phyloP scores from a whole-genome alignment of 73 alveolate species.

The Diophrys sp. region DNA sequence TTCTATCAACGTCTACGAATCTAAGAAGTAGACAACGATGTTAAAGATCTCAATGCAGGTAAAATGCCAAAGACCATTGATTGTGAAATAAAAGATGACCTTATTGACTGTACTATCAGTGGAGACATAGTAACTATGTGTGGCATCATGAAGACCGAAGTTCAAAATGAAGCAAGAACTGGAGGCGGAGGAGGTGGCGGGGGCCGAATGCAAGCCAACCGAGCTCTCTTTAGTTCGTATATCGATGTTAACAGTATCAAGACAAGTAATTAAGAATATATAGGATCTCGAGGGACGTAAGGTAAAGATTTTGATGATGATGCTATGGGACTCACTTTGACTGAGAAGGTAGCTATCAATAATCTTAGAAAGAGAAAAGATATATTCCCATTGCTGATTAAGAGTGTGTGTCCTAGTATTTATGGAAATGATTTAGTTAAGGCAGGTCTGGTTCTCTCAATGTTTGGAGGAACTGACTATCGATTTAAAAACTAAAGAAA shows the following conservation, averaged over 20 bases:
- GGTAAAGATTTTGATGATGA: no score
- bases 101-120: slow-evolving; percentile 68
- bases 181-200: slow-evolving; percentile 25
- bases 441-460: slow-evolving; percentile 74
- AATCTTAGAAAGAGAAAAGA: slow-evolving; percentile 41
- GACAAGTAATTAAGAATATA: slow-evolving; percentile 42
- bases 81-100: slow-evolving; percentile 71
- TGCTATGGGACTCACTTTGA: slow-evolving; percentile 34
- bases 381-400: slow-evolving; percentile 58
- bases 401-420: slow-evolving; percentile 74
- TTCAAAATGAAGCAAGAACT: slow-evolving; percentile 41
- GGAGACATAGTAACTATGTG: slow-evolving; percentile 79
- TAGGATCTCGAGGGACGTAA: slow-evolving; percentile 5
- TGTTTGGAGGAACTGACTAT: slow-evolving; percentile 82
- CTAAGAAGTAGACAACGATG: slow-evolving; percentile 66
- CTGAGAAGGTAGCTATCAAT: slow-evolving; percentile 3
- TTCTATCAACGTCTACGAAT: slow-evolving; percentile 55
- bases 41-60: slow-evolving; percentile 65
- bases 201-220: slow-evolving; percentile 28
- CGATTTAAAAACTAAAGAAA: slow-evolving; percentile 35
- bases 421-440: slow-evolving; percentile 87
- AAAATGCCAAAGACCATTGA: slow-evolving; percentile 74
- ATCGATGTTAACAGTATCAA: slow-evolving; percentile 61
- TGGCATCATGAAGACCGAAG: slow-evolving; percentile 76
- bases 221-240: slow-evolving; percentile 63